These are phyloP conservation scores for Biscogniauxia marginata DNA, from an alignment of 2,329 filamentous ascomycete genomes.

Conservation along the genomic window DNA sequence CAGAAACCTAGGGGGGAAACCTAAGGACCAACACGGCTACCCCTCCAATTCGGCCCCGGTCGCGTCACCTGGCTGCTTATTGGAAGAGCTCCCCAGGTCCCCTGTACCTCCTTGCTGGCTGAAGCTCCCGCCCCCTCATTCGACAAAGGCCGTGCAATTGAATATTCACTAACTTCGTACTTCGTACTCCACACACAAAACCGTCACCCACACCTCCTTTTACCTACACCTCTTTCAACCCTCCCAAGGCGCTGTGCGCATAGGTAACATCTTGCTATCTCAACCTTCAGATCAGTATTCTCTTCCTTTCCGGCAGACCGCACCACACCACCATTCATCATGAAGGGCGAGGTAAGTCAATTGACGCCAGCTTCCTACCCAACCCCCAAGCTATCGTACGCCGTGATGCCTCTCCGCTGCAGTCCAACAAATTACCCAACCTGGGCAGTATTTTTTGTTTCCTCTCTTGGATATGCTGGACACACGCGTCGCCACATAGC, in stretches of 20 bases:
- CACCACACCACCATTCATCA: conserved; percentile 34
- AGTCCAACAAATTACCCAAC: background rate
- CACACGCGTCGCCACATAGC: background rate
- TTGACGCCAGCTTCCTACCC: background rate
- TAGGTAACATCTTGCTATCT: conserved; percentile 4
- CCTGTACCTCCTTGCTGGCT: background rate
- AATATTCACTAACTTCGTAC: too few species aligned
- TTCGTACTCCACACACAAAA: conserved; percentile 14
- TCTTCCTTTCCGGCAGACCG: conserved; percentile 6
- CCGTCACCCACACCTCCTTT: conserved; percentile 31
- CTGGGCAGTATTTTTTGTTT: background rate
- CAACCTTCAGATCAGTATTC: conserved; percentile 6
- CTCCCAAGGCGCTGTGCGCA: conserved; percentile 29
- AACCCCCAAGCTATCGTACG: conserved; percentile 3
- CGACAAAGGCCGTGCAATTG: background rate
- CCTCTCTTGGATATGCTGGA: background rate
- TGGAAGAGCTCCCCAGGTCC: conserved; percentile 12
- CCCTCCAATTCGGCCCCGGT: conserved; percentile 3
- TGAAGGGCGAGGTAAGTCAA: conserved; percentile 57
- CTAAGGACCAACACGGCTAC: conserved; percentile 10
- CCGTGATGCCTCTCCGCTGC: background rate
- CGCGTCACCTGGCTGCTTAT: conserved; percentile 7
- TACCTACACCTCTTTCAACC: conserved; percentile 15
- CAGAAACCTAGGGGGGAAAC: too few species aligned
- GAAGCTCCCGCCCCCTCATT: conserved; percentile 1